phyloP scores from a whole-genome alignment of 2,329 filamentous ascomycete genomes.

The Shiraia bambusicola region DNA sequence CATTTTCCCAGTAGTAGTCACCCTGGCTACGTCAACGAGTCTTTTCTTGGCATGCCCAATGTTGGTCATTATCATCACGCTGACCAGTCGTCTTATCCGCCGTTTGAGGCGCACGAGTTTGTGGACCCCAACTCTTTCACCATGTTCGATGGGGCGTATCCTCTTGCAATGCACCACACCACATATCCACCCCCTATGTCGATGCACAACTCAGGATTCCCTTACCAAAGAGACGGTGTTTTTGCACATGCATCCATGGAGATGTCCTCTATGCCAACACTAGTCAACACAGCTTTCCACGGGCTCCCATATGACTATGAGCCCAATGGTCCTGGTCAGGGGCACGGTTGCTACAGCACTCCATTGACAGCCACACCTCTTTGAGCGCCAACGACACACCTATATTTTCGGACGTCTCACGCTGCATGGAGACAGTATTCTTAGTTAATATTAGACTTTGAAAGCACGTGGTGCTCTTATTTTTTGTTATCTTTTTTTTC shows the following conservation, averaged over 20 bases:
- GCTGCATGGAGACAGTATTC: not conserved
- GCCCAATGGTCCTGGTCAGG: slow-evolving; percentile 1
- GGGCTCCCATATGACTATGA: slow-evolving; percentile 10
- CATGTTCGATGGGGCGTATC: slow-evolving; percentile 8
- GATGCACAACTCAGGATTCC: not conserved
- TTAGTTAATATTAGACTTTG: too few species aligned
- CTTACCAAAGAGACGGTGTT: slow-evolving; percentile 2
- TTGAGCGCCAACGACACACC: not conserved
- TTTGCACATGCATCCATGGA: slow-evolving; percentile 4
- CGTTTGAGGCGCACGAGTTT: not conserved
- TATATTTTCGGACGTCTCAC: not conserved
- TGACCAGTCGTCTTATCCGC: slow-evolving; percentile 1
- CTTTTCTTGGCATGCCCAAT: slow-evolving; percentile 2
- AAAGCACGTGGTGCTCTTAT: not conserved
- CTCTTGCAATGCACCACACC: not conserved
- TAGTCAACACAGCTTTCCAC: slow-evolving; percentile 8
- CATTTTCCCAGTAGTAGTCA: slow-evolving; percentile 7
- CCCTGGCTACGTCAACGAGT: slow-evolving; percentile 3
- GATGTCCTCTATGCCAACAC: slow-evolving; percentile 6
- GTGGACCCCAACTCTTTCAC: slow-evolving; percentile 8
- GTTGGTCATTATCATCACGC: slow-evolving; percentile 2
- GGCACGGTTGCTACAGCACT: not conserved
- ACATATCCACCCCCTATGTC: slow-evolving; percentile 6
- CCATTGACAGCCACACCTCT: not conserved
- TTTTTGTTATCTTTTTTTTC: not conserved